Conservation (phyloP, 1,139 yeast genomes). For the Nematodospora anomalae region DNA sequence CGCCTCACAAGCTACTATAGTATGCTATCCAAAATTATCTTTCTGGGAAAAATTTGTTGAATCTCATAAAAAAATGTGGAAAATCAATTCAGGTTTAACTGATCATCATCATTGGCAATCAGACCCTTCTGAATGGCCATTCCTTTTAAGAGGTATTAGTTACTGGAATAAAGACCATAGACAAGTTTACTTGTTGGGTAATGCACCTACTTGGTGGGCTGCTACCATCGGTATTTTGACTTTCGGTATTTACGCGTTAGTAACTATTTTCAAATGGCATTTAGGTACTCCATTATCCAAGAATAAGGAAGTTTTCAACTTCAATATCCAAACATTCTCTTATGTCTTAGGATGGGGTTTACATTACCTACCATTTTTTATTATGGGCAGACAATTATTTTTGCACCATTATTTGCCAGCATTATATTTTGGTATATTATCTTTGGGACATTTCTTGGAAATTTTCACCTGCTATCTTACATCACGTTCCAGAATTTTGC, state of each 20-base stretch:
- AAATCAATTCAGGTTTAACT: constrained; percentile 78
- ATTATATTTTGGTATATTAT: constrained; percentile 82
- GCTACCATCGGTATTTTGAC: constrained; percentile 58
- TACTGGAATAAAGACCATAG: constrained; percentile 82
- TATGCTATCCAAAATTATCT: constrained; percentile 62
- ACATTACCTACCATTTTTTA: constrained; percentile 84
- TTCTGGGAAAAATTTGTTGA: constrained; percentile 75
- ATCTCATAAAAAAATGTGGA: constrained; percentile 89
- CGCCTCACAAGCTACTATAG: constrained; percentile 24
- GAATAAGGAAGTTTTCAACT: constrained; percentile 62
- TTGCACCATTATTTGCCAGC: constrained; percentile 93
- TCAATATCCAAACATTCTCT: constrained; percentile 67
- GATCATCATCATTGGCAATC: constrained; percentile 89
- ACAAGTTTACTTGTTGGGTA: constrained; percentile 87
- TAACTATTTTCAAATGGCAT: constrained; percentile 77
- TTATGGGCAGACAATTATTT: constrained; percentile 93
- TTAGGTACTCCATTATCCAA: constrained; percentile 50
- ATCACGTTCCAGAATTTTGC: constrained; percentile 33
- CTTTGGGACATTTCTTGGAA: constrained; percentile 81
- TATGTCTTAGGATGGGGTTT: constrained; percentile 79
- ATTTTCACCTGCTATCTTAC: constrained; percentile 50
- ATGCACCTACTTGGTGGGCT: constrained; percentile 89
- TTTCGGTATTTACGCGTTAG: constrained; percentile 52
- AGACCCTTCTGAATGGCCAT: constrained; percentile 86
- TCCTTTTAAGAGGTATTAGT: constrained; percentile 86